Evolutionary conservation across 768 basidiomycete species (phyloP).

Genomic region (Dictyophora rubrovolvata): DNA sequence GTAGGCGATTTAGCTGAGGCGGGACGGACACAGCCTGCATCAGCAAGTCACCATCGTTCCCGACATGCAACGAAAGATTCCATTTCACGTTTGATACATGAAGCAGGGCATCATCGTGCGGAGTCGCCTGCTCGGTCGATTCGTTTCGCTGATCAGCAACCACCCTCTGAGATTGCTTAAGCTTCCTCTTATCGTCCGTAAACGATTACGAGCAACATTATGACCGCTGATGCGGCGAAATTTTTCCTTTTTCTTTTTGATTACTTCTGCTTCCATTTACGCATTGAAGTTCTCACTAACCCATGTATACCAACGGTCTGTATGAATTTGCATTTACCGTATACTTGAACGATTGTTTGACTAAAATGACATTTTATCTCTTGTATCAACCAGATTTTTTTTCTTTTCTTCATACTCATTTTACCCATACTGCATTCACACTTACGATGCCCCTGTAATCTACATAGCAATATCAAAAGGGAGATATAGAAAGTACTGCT

Average conservation of each 20-base stretch:
- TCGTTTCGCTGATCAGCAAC: conserved; percentile 29
- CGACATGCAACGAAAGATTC: conserved; percentile 14
- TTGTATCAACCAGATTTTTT: neutral
- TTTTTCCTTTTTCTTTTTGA: neutral
- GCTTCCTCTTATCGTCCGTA: neutral
- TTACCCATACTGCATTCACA: neutral
- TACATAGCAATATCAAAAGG: neutral
- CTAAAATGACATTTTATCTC: neutral
- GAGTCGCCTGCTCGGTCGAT: conserved; percentile 37
- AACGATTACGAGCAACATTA: neutral
- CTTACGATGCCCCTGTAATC: neutral
- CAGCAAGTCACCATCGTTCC: neutral
- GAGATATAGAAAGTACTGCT: neutral
- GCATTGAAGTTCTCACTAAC: too few relatives aligned
- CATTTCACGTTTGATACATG: conserved; percentile 9
- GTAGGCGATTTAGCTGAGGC: conserved; percentile 8
- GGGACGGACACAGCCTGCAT: conserved; percentile 9
- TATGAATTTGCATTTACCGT: neutral
- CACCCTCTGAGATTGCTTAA: neutral
- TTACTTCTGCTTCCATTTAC: too few relatives aligned
- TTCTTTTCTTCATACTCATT: neutral
- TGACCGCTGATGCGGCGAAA: too few relatives aligned
- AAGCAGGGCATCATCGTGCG: conserved; percentile 22
- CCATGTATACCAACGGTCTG: too few relatives aligned
- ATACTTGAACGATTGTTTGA: neutral